A percentile compares a stretch with the other conserved stretches of the same genome.
These are phyloP conservation scores for Lolium perenne DNA, from an alignment of 176 grass and related monocot genomes.

Conservation along the genomic window DNA sequence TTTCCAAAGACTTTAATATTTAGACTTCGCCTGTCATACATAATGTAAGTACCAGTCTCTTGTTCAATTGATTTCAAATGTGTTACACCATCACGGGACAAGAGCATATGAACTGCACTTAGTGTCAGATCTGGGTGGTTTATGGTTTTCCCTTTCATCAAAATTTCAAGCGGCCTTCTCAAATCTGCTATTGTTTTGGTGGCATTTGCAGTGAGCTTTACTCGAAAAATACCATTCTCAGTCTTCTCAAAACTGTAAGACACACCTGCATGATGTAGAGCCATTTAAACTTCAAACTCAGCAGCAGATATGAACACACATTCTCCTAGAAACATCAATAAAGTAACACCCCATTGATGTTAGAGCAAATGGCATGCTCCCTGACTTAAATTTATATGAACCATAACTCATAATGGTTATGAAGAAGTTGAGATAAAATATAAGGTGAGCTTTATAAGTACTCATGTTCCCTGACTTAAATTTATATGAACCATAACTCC, in stretches of 20 bases:
- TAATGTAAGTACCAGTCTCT: conserved; percentile 73
- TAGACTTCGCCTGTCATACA: conserved; percentile 72
- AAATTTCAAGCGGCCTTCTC: conserved; percentile 69
- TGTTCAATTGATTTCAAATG: conserved; percentile 65
- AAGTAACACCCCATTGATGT: not conserved
- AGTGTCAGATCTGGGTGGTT: conserved; percentile 64
- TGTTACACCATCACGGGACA: conserved; percentile 68
- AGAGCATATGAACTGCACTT: conserved; percentile 59
- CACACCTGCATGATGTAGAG: conserved; percentile 60
- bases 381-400: no score
- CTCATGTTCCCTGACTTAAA: conserved; percentile 9
- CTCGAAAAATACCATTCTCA: conserved; percentile 57
- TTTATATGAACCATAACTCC: conserved; percentile 3
- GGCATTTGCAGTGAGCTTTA: conserved; percentile 74
- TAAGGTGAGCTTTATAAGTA: conserved; percentile 16
- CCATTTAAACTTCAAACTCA: conserved; percentile 30
- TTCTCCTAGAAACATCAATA: conserved; percentile 17
- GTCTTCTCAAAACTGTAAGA: conserved; percentile 74
- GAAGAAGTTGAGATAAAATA: conserved; percentile 25
- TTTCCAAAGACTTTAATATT: conserved; percentile 81
- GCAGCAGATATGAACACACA: not conserved
- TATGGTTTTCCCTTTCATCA: conserved; percentile 89
- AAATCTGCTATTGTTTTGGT: conserved; percentile 94
- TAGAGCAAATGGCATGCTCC: not conserved
- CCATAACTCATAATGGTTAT: not conserved